Evolutionary conservation across 495 filamentous ascomycete genomes (phyloP).

Genomic region (Lasiosphaeris hirsuta): DNA sequence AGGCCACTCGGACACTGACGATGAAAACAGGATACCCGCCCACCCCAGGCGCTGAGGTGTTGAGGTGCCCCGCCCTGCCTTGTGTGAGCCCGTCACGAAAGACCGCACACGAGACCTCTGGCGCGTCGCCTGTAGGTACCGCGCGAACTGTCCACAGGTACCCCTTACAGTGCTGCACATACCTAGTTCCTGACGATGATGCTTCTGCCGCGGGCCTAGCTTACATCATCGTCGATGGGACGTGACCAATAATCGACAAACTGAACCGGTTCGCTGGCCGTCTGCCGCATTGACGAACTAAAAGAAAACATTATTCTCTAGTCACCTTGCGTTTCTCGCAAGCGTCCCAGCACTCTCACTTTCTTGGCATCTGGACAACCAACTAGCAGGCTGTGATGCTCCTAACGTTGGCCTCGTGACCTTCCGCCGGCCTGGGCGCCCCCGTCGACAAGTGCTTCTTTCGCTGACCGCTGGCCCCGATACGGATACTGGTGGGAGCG

Average conservation of each 20-base stretch:
- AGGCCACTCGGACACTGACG: no score
- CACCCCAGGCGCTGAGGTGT: no score
- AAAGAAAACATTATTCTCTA: background rate
- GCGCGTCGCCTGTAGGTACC: no score
- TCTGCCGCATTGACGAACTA: background rate
- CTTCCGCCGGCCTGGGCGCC: conserved; percentile 19
- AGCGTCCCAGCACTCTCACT: conserved; percentile 7
- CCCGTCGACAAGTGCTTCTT: conserved; percentile 9
- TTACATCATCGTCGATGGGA: conserved; percentile 2
- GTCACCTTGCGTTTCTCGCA: background rate
- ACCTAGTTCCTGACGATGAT: background rate
- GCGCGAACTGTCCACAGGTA: no score
- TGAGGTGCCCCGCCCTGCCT: no score
- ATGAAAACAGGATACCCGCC: no score
- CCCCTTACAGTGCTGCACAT: no score
- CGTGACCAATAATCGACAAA: conserved; percentile 2
- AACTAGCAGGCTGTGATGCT: background rate
- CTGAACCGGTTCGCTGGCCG: background rate
- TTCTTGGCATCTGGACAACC: background rate
- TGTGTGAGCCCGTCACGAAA: no score
- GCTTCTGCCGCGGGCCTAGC: background rate
- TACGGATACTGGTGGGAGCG: background rate
- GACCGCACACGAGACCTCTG: no score
- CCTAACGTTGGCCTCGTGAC: conserved; percentile 25
- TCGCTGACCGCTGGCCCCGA: conserved; percentile 1